A percentile compares a stretch with the other conserved stretches of the same genome.
Evolutionary conservation across 345 rosid genomes (phyloP).

Genomic region (Aquilaria malaccensis): DNA sequence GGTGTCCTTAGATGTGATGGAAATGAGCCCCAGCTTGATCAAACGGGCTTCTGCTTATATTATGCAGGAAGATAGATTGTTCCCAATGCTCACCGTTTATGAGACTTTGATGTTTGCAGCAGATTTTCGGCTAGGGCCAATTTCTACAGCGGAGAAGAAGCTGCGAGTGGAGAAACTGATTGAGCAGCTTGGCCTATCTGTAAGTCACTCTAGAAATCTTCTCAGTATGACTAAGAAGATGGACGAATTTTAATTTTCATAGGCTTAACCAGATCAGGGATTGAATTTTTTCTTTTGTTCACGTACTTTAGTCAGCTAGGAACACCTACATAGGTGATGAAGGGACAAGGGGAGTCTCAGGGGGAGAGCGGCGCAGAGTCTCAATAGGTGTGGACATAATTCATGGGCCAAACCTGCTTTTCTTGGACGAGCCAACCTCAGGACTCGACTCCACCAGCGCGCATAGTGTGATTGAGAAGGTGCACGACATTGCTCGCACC

Average conservation of each 20-base stretch:
- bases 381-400: constrained; percentile 60
- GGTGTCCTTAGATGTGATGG: constrained; percentile 44
- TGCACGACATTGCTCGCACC: constrained; percentile 49
- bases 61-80: constrained; percentile 63
- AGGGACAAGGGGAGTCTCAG: constrained; percentile 55
- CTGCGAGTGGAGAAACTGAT: constrained; percentile 46
- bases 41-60: constrained; percentile 66
- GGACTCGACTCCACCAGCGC: constrained; percentile 68
- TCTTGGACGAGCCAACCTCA: constrained; percentile 74
- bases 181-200: constrained; percentile 39
- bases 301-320: constrained; percentile 29
- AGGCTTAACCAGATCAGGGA: constrained; percentile 18
- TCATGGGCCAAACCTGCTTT: constrained; percentile 52
- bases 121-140: constrained; percentile 48
- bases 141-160: constrained; percentile 34
- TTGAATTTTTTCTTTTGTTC: constrained; percentile 12
- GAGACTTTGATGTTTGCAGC: constrained; percentile 69
- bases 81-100: constrained; percentile 65
- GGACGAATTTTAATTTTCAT: background rate
- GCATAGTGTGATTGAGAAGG: constrained; percentile 54
- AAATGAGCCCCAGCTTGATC: constrained; percentile 40
- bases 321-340: constrained; percentile 45
- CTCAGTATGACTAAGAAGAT: background rate
- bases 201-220: constrained; percentile 21
- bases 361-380: constrained; percentile 61